Percentiles rank a stretch among this genome's conserved stretches.
Conservation (phyloP, 805 yeast genomes). For the Candida endomychidarum region DNA sequence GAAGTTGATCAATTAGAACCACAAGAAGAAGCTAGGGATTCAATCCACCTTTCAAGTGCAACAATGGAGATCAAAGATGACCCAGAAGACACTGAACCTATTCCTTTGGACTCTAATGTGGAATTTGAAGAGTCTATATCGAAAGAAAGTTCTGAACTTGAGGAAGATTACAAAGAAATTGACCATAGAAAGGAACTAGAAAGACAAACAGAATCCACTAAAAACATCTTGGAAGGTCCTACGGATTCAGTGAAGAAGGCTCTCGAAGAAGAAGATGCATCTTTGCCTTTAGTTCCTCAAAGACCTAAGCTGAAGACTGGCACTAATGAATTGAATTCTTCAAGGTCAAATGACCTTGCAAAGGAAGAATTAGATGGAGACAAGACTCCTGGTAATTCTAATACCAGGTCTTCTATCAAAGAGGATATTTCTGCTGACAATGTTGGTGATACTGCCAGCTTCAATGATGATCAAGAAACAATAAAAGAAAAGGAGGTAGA, state of each 20-base stretch:
- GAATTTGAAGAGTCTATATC: too few species aligned
- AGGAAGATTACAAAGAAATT: too few species aligned
- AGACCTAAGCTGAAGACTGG: slow-evolving; percentile 5
- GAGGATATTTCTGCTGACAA: slow-evolving; percentile 20
- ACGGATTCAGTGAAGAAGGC: neutral
- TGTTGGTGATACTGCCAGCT: slow-evolving; percentile 20
- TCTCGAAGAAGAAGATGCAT: neutral
- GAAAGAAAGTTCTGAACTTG: too few species aligned
- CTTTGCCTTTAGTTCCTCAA: slow-evolving; percentile 16
- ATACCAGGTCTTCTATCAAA: slow-evolving; percentile 29
- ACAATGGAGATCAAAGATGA: too few species aligned
- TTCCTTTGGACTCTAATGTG: too few species aligned
- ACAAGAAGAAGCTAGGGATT: neutral
- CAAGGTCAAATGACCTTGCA: neutral
- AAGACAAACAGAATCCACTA: too few species aligned
- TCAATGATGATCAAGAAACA: slow-evolving; percentile 33
- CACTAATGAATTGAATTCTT: slow-evolving; percentile 1
- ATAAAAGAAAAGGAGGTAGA: slow-evolving; percentile 30
- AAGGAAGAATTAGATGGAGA: slow-evolving; percentile 23
- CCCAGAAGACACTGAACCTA: too few species aligned
- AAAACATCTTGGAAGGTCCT: too few species aligned
- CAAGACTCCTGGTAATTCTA: slow-evolving; percentile 32
- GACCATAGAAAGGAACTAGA: too few species aligned
- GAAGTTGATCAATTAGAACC: slow-evolving; percentile 15
- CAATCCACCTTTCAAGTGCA: too few species aligned